Percentiles rank a stretch among this genome's conserved stretches.
Evolutionary conservation across 805 yeast genomes (phyloP).

Genomic region (Candida easanensis): DNA sequence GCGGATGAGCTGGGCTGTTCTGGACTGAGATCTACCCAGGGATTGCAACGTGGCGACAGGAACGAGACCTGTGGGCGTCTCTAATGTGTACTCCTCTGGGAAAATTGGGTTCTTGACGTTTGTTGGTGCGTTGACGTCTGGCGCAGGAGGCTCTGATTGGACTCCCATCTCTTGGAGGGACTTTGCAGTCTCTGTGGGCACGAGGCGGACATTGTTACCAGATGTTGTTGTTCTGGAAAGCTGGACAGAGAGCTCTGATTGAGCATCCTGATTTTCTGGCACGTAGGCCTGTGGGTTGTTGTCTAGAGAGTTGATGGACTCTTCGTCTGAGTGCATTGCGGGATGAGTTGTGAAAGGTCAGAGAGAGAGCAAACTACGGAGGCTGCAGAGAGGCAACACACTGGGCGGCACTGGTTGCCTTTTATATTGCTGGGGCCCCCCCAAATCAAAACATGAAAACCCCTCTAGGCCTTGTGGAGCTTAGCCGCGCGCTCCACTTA

Average conservation of each 20-base stretch:
- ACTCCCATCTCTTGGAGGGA: slow-evolving; percentile 65
- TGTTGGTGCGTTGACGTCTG: slow-evolving; percentile 57
- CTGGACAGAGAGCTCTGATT: slow-evolving; percentile 37
- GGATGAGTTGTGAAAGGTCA: not conserved
- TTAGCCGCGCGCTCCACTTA: slow-evolving; percentile 3
- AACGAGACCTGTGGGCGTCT: slow-evolving; percentile 85
- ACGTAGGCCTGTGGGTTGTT: slow-evolving; percentile 37
- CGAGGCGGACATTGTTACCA: slow-evolving; percentile 33
- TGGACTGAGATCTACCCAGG: slow-evolving; percentile 51
- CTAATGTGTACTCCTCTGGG: slow-evolving; percentile 90
- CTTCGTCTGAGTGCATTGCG: slow-evolving; percentile 18
- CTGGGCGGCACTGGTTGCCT: not conserved
- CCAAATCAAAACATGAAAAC: not conserved
- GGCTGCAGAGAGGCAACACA: not conserved
- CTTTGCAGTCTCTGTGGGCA: slow-evolving; percentile 70
- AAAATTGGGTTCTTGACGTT: slow-evolving; percentile 63
- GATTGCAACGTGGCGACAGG: slow-evolving; percentile 70
- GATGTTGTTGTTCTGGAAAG: slow-evolving; percentile 23
- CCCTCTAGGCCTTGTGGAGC: not conserved
- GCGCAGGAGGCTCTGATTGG: slow-evolving; percentile 47
- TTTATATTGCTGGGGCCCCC: not conserved
- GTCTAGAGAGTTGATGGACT: slow-evolving; percentile 24
- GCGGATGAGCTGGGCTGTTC: slow-evolving; percentile 30
- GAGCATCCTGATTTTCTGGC: slow-evolving; percentile 44
- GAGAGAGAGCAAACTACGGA: not conserved